These are phyloP conservation scores for Sugiyamaella xylanicola DNA, from an alignment of 1,139 yeast genomes.

Conservation along the genomic window DNA sequence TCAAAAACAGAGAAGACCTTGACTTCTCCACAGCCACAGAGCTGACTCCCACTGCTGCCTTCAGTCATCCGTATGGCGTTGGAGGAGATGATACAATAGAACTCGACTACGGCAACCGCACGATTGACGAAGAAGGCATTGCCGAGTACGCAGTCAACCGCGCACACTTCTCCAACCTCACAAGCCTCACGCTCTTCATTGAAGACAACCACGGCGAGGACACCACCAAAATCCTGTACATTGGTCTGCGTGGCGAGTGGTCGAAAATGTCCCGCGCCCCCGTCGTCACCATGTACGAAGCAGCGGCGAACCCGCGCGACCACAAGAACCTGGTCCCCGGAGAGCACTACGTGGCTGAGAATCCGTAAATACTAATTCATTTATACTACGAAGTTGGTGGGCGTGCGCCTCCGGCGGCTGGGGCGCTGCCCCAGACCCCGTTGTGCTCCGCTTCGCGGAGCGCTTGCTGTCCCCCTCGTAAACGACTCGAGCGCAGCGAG, in stretches of 20 bases:
- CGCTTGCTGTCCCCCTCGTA: no score
- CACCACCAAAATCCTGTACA: slow-evolving; percentile 59
- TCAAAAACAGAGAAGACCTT: slow-evolving; percentile 66
- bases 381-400: no score
- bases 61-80: slow-evolving; percentile 65
- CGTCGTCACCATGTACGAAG: slow-evolving; percentile 75
- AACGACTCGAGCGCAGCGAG: slow-evolving; percentile 18
- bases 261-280: slow-evolving; percentile 64
- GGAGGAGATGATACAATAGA: slow-evolving; percentile 40
- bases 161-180: slow-evolving; percentile 69
- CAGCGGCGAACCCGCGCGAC: slow-evolving; percentile 91
- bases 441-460: background rate
- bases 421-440: background rate
- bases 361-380: slow-evolving; percentile 13
- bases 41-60: slow-evolving; percentile 53
- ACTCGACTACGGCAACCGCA: slow-evolving; percentile 21
- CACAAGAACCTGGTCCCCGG: slow-evolving; percentile 59
- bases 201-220: slow-evolving; percentile 71
- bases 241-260: slow-evolving; percentile 83
- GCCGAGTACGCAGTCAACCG: slow-evolving; percentile 85
- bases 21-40: slow-evolving; percentile 68
- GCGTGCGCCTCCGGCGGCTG: background rate
- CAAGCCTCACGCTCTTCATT: slow-evolving; percentile 65
- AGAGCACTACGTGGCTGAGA: slow-evolving; percentile 28
- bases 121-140: slow-evolving; percentile 53